phyloP scores from a whole-genome alignment of 2,329 filamentous ascomycete genomes.

The Aplosporella prunicola region DNA sequence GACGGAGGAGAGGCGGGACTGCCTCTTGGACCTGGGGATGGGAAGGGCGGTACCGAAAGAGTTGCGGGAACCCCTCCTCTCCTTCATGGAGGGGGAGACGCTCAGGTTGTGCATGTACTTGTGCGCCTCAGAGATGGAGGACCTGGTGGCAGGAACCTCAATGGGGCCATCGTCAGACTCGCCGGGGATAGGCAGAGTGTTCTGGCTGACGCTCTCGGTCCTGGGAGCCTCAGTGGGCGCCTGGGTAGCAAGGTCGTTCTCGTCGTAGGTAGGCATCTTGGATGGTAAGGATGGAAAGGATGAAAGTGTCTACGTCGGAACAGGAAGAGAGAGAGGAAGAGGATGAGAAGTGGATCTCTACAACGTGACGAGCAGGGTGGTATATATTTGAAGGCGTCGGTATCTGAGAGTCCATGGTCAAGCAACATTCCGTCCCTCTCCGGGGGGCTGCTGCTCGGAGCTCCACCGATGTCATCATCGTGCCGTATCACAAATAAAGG shows the following conservation, averaged over 20 bases:
- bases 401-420: too few relatives aligned
- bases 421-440: conserved; percentile 10
- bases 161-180: conserved; percentile 37
- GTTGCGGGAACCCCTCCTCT: conserved; percentile 61
- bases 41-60: conserved; percentile 65
- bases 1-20: conserved; percentile 57
- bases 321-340: background rate
- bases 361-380: conserved; percentile 4
- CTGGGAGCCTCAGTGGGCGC: conserved; percentile 25
- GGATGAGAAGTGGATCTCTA: background rate
- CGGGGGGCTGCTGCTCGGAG: conserved; percentile 5
- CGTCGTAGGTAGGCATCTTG: conserved; percentile 53
- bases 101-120: conserved; percentile 67
- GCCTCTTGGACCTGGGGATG: conserved; percentile 61
- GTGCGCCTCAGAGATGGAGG: conserved; percentile 57
- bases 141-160: conserved; percentile 59
- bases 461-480: conserved; percentile 14
- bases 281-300: conserved; percentile 11
- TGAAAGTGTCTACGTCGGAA: background rate
- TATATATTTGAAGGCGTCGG: conserved; percentile 10
- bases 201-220: conserved; percentile 12
- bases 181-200: conserved; percentile 34
- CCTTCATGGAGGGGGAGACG: conserved; percentile 56
- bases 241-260: conserved; percentile 44
- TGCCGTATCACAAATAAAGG: conserved; percentile 11